Evolutionary conservation across 2,329 filamentous ascomycete species (phyloP), one percentile per base, ranked within the genome.

Genomic region (Exophiala mesophila): DNA sequence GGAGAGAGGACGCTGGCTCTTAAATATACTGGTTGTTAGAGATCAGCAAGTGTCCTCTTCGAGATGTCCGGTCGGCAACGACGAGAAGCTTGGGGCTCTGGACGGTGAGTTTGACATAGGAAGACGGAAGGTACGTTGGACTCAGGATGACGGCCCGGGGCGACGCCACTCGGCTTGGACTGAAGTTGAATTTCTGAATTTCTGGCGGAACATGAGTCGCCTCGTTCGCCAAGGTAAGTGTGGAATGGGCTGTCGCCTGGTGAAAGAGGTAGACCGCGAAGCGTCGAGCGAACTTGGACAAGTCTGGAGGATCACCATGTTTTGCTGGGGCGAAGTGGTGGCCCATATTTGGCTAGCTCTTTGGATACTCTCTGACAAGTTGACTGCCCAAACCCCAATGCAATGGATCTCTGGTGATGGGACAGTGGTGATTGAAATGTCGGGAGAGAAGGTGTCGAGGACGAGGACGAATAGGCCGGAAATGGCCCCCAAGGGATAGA

Each of bases 1-100:
- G 26, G 88, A 94, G 60, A 74, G 89, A 12, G 89, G 88, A 1
- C 80, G 85, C 62, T 96, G 89, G 89, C 61, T 70, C 2, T 56
- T 95, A 3, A 68, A 68, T 4, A 73, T 80, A 12, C 77, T 78
- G 36, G 65, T 94, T 23, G 66, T 66, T 4, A 69, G 67, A 18
- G 79, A 80, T 0, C 65, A 70, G 16, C 74, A 76, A 0, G 83
- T 83, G 3, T 77, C 51, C 62, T 59, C 5, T 16, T 30, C 15
- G 37, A 44, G 15, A 29, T 16, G 10, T 13, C 16, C 15, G 18
- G 6, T 19, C 5, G 20, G 32, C 20, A n/a, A 32, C 9, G 13
- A 36, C 28, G 37, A 31, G 37, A 40, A 37, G 36, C 4, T 36
- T 24, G 7, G 26, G 21, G 13, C 35, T 35, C n/a, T 38, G 28